Evolutionary conservation across 2,329 filamentous ascomycete genomes (phyloP).

Genomic region (Aspergillus sp.): DNA sequence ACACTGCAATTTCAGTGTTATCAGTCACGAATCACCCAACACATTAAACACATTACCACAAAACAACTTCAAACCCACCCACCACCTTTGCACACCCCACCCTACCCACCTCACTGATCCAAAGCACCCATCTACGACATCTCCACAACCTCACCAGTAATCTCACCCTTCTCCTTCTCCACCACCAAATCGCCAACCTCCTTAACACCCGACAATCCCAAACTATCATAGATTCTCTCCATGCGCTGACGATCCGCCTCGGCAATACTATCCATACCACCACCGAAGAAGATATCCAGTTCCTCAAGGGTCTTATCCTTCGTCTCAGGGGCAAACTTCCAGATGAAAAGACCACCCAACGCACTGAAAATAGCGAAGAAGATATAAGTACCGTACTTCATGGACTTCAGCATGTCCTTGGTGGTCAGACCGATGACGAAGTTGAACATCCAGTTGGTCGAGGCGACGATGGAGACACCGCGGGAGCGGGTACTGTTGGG

Average conservation of each 20-base stretch:
- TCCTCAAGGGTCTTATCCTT: conserved; percentile 56
- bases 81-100: neutral
- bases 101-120: neutral
- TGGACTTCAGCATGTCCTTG: conserved; percentile 31
- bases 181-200: conserved; percentile 22
- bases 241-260: conserved; percentile 59
- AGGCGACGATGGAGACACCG: conserved; percentile 31
- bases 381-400: conserved; percentile 43
- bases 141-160: conserved; percentile 22
- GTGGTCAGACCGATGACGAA: conserved; percentile 36
- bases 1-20: too few species aligned
- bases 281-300: conserved; percentile 57
- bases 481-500: conserved; percentile 32
- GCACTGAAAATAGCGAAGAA: conserved; percentile 47
- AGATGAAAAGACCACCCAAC: conserved; percentile 39
- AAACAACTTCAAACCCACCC: neutral
- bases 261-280: conserved; percentile 35
- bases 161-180: conserved; percentile 24
- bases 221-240: conserved; percentile 70
- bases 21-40: too few species aligned
- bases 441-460: conserved; percentile 39
- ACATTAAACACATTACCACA: neutral
- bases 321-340: conserved; percentile 50
- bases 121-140: conserved; percentile 3
- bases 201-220: conserved; percentile 56